Percentiles rank a stretch among this genome's conserved stretches.
phyloP scores from a whole-genome alignment of 768 basidiomycete genomes.

The Rhizopogon vulgaris region DNA sequence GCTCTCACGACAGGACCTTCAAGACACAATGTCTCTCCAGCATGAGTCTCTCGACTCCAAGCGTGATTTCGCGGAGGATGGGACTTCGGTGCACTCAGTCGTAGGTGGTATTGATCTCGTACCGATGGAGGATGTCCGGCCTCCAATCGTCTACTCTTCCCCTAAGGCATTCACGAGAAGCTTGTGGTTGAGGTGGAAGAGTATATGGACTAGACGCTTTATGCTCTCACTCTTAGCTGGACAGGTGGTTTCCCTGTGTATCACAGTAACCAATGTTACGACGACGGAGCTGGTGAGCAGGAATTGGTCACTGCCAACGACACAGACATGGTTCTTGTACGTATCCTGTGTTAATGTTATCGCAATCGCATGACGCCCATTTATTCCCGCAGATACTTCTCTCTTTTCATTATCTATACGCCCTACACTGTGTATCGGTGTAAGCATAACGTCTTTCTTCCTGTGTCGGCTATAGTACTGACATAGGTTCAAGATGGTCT shows the following conservation, averaged over 20 bases:
- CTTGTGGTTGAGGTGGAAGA: slow-evolving; percentile 54
- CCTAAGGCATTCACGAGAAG: slow-evolving; percentile 44
- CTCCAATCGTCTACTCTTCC: slow-evolving; percentile 67
- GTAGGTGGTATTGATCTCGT: background rate
- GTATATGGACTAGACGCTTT: slow-evolving; percentile 76
- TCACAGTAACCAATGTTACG: slow-evolving; percentile 84
- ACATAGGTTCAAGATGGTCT: slow-evolving; percentile 54
- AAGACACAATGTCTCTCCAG: slow-evolving; percentile 6
- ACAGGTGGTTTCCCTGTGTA: slow-evolving; percentile 81
- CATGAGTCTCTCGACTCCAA: slow-evolving; percentile 19
- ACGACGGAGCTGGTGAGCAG: slow-evolving; percentile 70
- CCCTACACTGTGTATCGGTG: slow-evolving; percentile 89
- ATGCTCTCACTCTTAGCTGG: slow-evolving; percentile 65
- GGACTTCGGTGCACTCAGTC: background rate
- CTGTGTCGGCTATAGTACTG: background rate
- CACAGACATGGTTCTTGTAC: slow-evolving; percentile 80
- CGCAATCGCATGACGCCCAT: background rate
- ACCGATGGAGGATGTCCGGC: slow-evolving; percentile 27
- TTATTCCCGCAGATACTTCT: slow-evolving; percentile 55
- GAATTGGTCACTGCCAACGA: slow-evolving; percentile 72
- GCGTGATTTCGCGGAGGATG: slow-evolving; percentile 13
- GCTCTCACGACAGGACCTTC: background rate
- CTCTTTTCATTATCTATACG: slow-evolving; percentile 69
- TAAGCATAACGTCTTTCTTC: slow-evolving; percentile 28
- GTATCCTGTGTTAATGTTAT: slow-evolving; percentile 20